Base-by-base conservation (phyloP, 768 basidiomycete genomes). In the Hysterangium stoloniferum region DNA sequence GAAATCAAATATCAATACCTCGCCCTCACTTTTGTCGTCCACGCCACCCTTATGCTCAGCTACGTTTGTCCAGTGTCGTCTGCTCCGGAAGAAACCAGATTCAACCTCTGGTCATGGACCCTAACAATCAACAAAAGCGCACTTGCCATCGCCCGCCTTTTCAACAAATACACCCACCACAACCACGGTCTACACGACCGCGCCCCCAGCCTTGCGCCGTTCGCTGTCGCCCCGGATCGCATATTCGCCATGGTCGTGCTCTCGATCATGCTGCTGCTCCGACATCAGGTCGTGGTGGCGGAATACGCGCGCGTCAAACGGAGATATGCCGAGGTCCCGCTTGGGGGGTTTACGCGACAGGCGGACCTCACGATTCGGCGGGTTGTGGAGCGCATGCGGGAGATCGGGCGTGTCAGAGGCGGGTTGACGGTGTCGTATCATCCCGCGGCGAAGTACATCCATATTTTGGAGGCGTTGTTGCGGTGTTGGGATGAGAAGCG, bases 1-100 rank as follows among this genome's bases (percentile, higher is more conserved):
- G 49, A 51, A n/a, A 51, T 51, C 22, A 40, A 51, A 40, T 51
- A 51, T 19, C 49, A 51, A 37, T 51, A 51, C 25, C 49, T 51
- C 15, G 22, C 19, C 12, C 25, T 51, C 24, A 42, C 22, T 12
- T 43, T 42, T 28, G 49, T 31, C 9, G 43, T 40, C 1, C 49
- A 51, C 29, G 40, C 38, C 40, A 6, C 24, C 19, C 38, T 51
- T 6, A 51, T 40, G 20, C 49, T 51, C 27, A 41, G 49, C 20
- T 40, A 51, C 38, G 35, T 32, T 1, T 51, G 40, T 25, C 38
- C 49, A 20, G 15, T 51, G 19, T 8, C 11, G 6, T 42, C 49
- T n/a, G 49, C 49, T 3, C 31, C 49, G 13, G 38, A 15, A 2
- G 49, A 51, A n/a, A 27, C 43, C 6, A 51, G 31, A 31, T 20